Base-by-base conservation (phyloP, 225 moss, liverwort and hornwort genomes). In the Thuidium tamariscinum region DNA sequence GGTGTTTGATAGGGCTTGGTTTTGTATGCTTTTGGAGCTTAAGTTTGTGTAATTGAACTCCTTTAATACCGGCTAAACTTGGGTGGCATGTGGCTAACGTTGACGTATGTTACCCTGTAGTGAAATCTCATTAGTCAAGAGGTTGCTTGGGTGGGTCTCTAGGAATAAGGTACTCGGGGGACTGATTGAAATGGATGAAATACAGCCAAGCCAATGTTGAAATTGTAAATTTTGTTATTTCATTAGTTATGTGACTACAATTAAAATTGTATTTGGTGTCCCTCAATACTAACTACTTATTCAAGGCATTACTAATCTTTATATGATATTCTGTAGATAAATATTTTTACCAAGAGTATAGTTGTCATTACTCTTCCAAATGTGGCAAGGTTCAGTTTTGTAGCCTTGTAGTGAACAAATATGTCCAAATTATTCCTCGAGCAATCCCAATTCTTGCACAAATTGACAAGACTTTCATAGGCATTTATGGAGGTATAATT, bases 351-450 rank as follows among this genome's bases (percentile, higher is more conserved):
- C 7, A 22, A 37, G 6, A 22, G 0, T 22, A 6, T 7, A n/a
- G 5, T 19, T 65, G 11, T n/a, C 5, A n/a, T 19, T 3, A 65
- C 3, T 20, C 10, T 36, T 66, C 20, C 19, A 66, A n/a, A 64
- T 64, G 17, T 32, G 1, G 9, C 1, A 34, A 52, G 3, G 11
- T 0, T 17, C 0, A 0, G 10, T 32, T 29, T 34, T 32, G 2
- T 10, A 66, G 36, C 1, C 1, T 36, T 21, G 9, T 5, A 36
- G 1, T 3, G 5, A 66, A 36, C 1, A 66, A 66, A 66, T 10
- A 36, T 21, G 36, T 11, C 11, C 11, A 11, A 21, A 12, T 21
- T 6, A 22, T 13, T 22, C 12, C 0, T 37, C 2, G 7, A 0
- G 22, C 4, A 18, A 17, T 1, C 5, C 1, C 18, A 37, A 22